Evolutionary conservation across 163 green algal species (phyloP).

Genomic region (Scenedesmus sp.): DNA sequence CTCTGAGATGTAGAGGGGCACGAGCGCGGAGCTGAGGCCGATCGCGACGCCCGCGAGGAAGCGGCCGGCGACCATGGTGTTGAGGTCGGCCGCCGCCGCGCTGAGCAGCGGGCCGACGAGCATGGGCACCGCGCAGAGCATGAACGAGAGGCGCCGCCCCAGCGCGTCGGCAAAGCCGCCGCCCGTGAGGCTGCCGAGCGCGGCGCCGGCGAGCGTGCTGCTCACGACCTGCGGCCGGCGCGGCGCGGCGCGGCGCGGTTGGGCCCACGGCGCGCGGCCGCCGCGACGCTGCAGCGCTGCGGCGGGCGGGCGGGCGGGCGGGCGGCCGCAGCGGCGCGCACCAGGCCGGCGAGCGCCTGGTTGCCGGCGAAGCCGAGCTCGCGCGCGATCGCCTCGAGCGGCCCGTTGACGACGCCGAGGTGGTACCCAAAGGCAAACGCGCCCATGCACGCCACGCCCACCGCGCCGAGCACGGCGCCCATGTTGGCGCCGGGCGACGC

Average conservation of each 20-base stretch:
- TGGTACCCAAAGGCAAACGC: conserved; percentile 94
- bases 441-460: conserved; percentile 77
- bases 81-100: conserved; percentile 64
- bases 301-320: no score
- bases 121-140: conserved; percentile 81
- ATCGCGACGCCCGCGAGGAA: conserved; percentile 90
- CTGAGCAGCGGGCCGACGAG: conserved; percentile 79
- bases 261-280: no score
- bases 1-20: conserved; percentile 97
- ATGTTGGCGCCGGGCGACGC: conserved; percentile 48
- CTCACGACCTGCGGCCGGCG: conserved; percentile 81
- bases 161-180: conserved; percentile 84
- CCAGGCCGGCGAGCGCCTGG: conserved; percentile 76
- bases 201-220: conserved; percentile 83
- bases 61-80: conserved; percentile 80
- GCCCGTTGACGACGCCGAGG: conserved; percentile 94
- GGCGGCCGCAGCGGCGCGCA: no score
- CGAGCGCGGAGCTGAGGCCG: conserved; percentile 87
- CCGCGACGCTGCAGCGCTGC: no score
- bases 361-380: conserved; percentile 87
- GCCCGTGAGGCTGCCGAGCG: conserved; percentile 80
- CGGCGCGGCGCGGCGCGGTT: no score
- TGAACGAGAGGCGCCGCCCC: conserved; percentile 79
- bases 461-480: conserved; percentile 63
- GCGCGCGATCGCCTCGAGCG: conserved; percentile 82